A percentile compares a stretch with the other conserved stretches of the same genome.
Conservation (phyloP, 176 grass and related monocot genomes). For the Coix lacrymajobi region DNA sequence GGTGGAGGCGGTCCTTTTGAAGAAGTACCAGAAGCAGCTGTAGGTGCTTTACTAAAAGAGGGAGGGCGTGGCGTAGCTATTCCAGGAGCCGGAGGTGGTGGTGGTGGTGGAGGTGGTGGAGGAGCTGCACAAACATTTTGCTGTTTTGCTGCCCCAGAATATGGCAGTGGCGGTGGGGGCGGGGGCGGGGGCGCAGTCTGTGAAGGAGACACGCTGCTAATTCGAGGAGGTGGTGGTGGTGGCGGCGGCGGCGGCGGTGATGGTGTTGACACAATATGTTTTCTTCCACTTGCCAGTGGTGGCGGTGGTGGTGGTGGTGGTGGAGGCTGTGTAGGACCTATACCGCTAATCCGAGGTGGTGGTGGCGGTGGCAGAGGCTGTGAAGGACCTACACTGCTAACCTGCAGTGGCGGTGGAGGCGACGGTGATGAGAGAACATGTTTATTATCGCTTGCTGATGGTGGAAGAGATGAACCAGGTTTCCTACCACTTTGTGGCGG, state of each 20-base stretch:
- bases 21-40: slow-evolving; percentile 12
- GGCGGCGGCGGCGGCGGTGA: neutral
- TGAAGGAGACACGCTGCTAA: neutral
- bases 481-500: slow-evolving; percentile 9
- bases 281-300: slow-evolving; percentile 17
- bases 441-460: slow-evolving; percentile 14
- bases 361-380: neutral
- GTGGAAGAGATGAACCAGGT: neutral
- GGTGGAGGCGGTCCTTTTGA: slow-evolving; percentile 38
- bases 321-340: neutral
- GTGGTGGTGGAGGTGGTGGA: slow-evolving; percentile 21
- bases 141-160: slow-evolving; percentile 23
- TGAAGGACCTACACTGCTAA: neutral
- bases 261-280: neutral
- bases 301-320: neutral
- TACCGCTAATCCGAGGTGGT: neutral
- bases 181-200: neutral
- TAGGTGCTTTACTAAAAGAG: slow-evolving; percentile 25
- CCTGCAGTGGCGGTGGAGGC: neutral
- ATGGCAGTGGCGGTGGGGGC: slow-evolving; percentile 3
- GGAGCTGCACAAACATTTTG: slow-evolving; percentile 25
- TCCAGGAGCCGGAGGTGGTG: slow-evolving; percentile 12
- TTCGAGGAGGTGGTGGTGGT: neutral
- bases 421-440: neutral
- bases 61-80: slow-evolving; percentile 15